These are phyloP conservation scores for Anthracocystis walkeri DNA, from an alignment of 1,284 basidiomycete species.

Conservation along the genomic window DNA sequence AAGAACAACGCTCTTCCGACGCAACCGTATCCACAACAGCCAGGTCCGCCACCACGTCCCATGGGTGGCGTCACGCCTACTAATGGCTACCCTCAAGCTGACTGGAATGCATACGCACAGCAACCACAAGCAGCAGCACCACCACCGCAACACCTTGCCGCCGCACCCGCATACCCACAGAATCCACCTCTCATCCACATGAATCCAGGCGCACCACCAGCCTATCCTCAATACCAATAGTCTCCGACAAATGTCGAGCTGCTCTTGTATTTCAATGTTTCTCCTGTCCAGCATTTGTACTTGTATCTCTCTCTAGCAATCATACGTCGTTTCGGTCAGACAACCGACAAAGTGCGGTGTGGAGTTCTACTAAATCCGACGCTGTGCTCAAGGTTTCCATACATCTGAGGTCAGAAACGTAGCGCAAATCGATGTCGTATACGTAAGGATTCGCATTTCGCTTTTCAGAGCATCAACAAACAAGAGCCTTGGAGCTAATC, in stretches of 20 bases:
- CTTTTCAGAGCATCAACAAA: no score
- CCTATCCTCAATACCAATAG: constrained; percentile 34
- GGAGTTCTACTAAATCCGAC: neutral
- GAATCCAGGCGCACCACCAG: constrained; percentile 21
- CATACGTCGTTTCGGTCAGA: neutral
- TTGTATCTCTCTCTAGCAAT: constrained; percentile 22
- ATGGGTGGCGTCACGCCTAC: constrained; percentile 6
- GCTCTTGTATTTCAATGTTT: neutral
- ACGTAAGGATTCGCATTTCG: no score
- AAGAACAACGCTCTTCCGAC: constrained; percentile 88
- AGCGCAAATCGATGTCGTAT: no score
- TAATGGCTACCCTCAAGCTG: constrained; percentile 12
- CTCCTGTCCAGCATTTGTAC: constrained; percentile 13
- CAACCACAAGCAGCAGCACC: constrained; percentile 8
- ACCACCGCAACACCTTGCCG: constrained; percentile 16
- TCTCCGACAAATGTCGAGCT: neutral
- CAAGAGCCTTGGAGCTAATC: neutral
- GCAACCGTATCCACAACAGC: constrained; percentile 28
- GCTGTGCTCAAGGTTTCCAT: no score
- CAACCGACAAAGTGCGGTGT: neutral
- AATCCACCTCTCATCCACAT: constrained; percentile 31
- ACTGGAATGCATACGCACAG: constrained; percentile 18
- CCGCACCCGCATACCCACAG: constrained; percentile 9
- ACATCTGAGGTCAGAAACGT: no score
- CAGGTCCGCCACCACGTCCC: constrained; percentile 6